A percentile compares a stretch with the other conserved stretches of the same genome.
These are phyloP conservation scores for Candida palmyrensis DNA, from an alignment of 805 yeast species.

Conservation along the genomic window DNA sequence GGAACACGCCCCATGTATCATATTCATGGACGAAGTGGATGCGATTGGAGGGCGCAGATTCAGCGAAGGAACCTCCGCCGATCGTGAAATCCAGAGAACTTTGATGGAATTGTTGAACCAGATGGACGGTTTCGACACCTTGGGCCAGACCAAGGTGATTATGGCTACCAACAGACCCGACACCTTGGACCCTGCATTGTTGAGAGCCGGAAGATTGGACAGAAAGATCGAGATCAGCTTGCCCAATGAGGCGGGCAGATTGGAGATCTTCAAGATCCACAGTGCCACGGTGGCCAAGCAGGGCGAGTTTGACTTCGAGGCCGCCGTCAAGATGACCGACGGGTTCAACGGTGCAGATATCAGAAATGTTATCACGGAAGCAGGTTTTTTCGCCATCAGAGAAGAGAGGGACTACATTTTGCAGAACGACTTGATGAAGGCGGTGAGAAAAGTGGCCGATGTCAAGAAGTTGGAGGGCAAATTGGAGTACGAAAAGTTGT, in stretches of 20 bases:
- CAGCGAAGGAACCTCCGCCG: slow-evolving; percentile 97
- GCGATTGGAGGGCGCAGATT: slow-evolving; percentile 98
- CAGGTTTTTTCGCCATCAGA: slow-evolving; percentile 96
- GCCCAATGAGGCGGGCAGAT: slow-evolving; percentile 94
- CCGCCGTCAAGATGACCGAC: slow-evolving; percentile 96
- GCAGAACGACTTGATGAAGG: slow-evolving; percentile 94
- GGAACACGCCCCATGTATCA: slow-evolving; percentile 97
- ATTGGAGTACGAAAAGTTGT: slow-evolving; percentile 90
- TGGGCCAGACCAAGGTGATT: slow-evolving; percentile 94
- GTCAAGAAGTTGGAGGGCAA: slow-evolving; percentile 96
- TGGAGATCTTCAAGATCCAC: slow-evolving; percentile 92
- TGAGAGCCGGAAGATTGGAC: slow-evolving; percentile 97
- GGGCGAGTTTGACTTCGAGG: slow-evolving; percentile 96
- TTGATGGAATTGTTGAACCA: slow-evolving; percentile 95
- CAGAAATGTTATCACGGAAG: slow-evolving; percentile 95
- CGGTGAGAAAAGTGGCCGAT: slow-evolving; percentile 96
- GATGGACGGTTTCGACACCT: slow-evolving; percentile 96
- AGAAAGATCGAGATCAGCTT: slow-evolving; percentile 92
- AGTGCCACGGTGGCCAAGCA: slow-evolving; percentile 77
- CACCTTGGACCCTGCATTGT: slow-evolving; percentile 92
- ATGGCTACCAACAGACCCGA: slow-evolving; percentile 99
- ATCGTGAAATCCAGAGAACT: slow-evolving; percentile 97
- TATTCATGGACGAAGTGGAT: slow-evolving; percentile 97
- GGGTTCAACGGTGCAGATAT: slow-evolving; percentile 99
- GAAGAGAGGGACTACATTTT: slow-evolving; percentile 94